Evolutionary conservation across 352 stramenopile genomes (phyloP).

Genomic region (Globisporangium splendens): DNA sequence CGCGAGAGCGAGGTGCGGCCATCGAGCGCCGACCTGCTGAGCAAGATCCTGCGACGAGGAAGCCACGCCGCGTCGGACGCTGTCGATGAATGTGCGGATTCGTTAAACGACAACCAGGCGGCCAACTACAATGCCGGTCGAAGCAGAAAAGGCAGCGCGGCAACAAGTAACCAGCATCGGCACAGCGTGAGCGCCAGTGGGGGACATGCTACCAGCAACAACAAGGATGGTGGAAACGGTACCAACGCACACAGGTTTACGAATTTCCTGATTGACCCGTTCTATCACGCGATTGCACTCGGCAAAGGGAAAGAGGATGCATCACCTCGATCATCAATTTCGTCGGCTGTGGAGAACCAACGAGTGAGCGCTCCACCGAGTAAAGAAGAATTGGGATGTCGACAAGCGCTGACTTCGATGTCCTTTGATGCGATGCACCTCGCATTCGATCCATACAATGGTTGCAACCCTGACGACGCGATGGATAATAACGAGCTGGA

Average conservation of each 20-base stretch:
- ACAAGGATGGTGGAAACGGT: background rate
- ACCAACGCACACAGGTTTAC: conserved; percentile 13
- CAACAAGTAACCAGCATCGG: conserved; percentile 13
- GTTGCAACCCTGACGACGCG: conserved; percentile 9
- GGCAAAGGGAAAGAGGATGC: conserved; percentile 14
- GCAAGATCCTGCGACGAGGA: conserved; percentile 20
- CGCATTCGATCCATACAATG: conserved; percentile 16
- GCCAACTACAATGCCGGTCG: conserved; percentile 1
- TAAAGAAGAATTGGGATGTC: conserved; percentile 2
- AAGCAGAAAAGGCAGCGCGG: background rate
- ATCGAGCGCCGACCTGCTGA: conserved; percentile 18
- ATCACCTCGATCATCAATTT: background rate
- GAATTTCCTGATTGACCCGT: conserved; percentile 17
- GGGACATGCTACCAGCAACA: background rate
- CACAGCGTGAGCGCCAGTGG: conserved; percentile 7
- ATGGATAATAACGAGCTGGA: conserved; percentile 25
- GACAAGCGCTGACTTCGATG: conserved; percentile 10
- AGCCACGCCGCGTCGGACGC: conserved; percentile 7
- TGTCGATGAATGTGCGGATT: conserved; percentile 1
- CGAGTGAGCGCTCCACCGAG: background rate
- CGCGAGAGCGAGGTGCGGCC: conserved; percentile 13
- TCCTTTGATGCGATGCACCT: conserved; percentile 14
- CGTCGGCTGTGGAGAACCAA: background rate
- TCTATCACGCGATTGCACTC: conserved; percentile 18
- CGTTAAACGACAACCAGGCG: background rate